A percentile compares a stretch with the other conserved stretches of the same genome.
These are phyloP conservation scores for Eimeria brunetti DNA, from an alignment of 169 alveolate species.

Conservation along the genomic window DNA sequence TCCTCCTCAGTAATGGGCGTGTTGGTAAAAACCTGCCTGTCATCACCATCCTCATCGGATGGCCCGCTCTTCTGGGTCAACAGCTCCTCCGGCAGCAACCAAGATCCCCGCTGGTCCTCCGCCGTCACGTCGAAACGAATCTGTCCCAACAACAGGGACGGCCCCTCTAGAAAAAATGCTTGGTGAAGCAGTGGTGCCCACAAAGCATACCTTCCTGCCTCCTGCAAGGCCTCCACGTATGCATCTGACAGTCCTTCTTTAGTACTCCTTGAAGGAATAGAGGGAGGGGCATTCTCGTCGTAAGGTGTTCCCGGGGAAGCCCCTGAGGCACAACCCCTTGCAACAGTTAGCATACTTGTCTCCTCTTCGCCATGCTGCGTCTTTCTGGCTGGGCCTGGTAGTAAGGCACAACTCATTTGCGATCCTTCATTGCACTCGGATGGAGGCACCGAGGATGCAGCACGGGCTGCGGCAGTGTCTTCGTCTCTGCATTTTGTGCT, in stretches of 20 bases:
- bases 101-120: slow-evolving; percentile 47
- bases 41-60: slow-evolving; percentile 12
- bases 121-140: slow-evolving; percentile 35
- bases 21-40: slow-evolving; percentile 52
- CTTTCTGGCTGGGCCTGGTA: background rate
- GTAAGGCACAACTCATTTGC: background rate
- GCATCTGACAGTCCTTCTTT: background rate
- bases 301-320: background rate
- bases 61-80: background rate
- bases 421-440: background rate
- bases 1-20: slow-evolving; percentile 53
- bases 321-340: background rate
- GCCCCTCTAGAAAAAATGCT: background rate
- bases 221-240: slow-evolving; percentile 46
- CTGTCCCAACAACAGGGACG: slow-evolving; percentile 26
- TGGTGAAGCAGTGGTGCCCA: slow-evolving; percentile 27
- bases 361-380: background rate
- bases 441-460: background rate
- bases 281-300: background rate
- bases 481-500: background rate
- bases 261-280: background rate
- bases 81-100: slow-evolving; percentile 47
- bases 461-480: background rate
- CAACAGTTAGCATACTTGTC: background rate
- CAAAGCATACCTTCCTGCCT: slow-evolving; percentile 9